Percentiles rank a stretch among this genome's conserved stretches.
These are phyloP conservation scores for Aspergillus alliaceus DNA, from an alignment of 2,329 filamentous ascomycete genomes.

Conservation along the genomic window DNA sequence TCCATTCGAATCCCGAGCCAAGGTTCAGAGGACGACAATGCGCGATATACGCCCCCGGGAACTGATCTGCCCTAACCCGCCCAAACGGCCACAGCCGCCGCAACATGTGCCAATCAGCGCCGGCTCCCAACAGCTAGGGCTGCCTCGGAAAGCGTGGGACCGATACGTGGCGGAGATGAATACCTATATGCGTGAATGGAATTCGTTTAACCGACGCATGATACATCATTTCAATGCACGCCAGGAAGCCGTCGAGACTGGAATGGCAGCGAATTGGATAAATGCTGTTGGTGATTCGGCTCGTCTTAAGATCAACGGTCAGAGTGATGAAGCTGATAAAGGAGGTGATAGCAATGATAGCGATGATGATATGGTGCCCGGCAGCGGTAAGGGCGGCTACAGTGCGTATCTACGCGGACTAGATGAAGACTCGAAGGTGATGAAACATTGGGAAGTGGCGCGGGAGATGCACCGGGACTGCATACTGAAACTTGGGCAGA, in stretches of 20 bases:
- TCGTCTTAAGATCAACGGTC: slow-evolving; percentile 30
- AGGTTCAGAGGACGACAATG: slow-evolving; percentile 43
- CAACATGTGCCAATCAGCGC: slow-evolving; percentile 15
- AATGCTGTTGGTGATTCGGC: slow-evolving; percentile 51
- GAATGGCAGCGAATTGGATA: slow-evolving; percentile 51
- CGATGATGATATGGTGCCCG: slow-evolving; percentile 32
- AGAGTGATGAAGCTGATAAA: slow-evolving; percentile 23
- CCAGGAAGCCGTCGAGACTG: slow-evolving; percentile 48
- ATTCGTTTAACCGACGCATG: slow-evolving; percentile 55
- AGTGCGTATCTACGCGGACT: slow-evolving; percentile 46
- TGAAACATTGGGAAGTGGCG: slow-evolving; percentile 50
- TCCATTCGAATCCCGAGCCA: slow-evolving; percentile 59
- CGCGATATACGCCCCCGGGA: slow-evolving; percentile 35
- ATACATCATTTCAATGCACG: slow-evolving; percentile 56
- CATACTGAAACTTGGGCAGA: slow-evolving; percentile 41
- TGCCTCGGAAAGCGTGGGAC: slow-evolving; percentile 51
- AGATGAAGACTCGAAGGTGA: slow-evolving; percentile 46
- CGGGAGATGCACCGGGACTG: slow-evolving; percentile 46
- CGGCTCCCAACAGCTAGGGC: slow-evolving; percentile 33
- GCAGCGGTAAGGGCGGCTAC: slow-evolving; percentile 41
- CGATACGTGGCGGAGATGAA: slow-evolving; percentile 55
- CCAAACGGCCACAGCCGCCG: slow-evolving; percentile 48
- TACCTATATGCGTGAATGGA: slow-evolving; percentile 58
- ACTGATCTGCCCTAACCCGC: slow-evolving; percentile 53
- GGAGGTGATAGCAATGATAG: slow-evolving; percentile 19